These are phyloP conservation scores for Russula dissimulans DNA, from an alignment of 768 basidiomycete genomes.

Conservation along the genomic window DNA sequence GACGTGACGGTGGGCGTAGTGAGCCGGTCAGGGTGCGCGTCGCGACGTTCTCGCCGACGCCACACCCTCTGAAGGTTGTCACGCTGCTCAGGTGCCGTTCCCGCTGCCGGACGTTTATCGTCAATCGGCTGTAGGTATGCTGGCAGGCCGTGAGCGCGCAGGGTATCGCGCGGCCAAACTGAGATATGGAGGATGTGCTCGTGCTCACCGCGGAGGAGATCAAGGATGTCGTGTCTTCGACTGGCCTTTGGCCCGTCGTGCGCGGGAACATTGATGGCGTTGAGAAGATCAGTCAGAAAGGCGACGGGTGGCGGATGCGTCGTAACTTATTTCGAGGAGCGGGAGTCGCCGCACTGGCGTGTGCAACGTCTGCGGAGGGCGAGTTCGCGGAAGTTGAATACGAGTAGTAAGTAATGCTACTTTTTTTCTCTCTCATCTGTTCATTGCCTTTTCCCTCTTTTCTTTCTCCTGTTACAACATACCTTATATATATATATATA, in stretches of 20 bases:
- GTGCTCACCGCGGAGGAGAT: slow-evolving; percentile 83
- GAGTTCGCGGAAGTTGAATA: too few relatives aligned
- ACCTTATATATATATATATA: too few relatives aligned
- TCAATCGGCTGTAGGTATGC: slow-evolving; percentile 48
- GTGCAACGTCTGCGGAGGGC: too few relatives aligned
- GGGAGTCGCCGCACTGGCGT: neutral
- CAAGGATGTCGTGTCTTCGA: slow-evolving; percentile 85
- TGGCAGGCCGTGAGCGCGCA: slow-evolving; percentile 36
- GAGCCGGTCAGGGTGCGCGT: slow-evolving; percentile 45
- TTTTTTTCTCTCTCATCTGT: too few relatives aligned
- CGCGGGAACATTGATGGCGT: slow-evolving; percentile 89
- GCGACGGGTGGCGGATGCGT: slow-evolving; percentile 70
- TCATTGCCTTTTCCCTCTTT: too few relatives aligned
- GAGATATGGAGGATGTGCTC: slow-evolving; percentile 31
- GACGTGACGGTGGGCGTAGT: neutral
- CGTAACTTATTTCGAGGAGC: slow-evolving; percentile 25
- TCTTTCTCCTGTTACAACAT: too few relatives aligned
- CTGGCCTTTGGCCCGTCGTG: slow-evolving; percentile 85
- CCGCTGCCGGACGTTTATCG: slow-evolving; percentile 72
- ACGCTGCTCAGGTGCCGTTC: slow-evolving; percentile 83
- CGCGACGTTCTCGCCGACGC: slow-evolving; percentile 81
- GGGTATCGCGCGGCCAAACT: slow-evolving; percentile 26
- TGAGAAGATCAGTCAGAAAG: slow-evolving; percentile 68
- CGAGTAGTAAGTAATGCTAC: too few relatives aligned
- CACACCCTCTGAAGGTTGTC: slow-evolving; percentile 93